Conservation (phyloP, 75 land plant species). For the Azolla pinnata region DNA sequence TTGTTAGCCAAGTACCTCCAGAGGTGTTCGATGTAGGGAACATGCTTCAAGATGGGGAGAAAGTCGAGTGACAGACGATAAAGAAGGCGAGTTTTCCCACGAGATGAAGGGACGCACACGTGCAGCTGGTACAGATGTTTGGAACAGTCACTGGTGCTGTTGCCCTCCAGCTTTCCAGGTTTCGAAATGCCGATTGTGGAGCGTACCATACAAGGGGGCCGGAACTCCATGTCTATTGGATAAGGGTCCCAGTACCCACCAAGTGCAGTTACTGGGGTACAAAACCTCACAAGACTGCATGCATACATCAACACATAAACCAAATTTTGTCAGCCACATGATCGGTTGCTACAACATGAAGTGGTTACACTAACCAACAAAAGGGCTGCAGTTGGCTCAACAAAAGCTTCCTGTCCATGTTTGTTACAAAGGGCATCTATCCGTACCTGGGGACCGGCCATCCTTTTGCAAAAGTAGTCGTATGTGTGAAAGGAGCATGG, state of each 20-base stretch:
- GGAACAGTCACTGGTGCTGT: conserved; percentile 45
- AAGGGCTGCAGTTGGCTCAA: too few relatives aligned
- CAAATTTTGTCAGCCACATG: background rate
- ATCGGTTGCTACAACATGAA: background rate
- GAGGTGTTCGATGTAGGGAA: conserved; percentile 67
- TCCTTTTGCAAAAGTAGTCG: conserved; percentile 96
- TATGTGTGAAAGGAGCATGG: conserved; percentile 97
- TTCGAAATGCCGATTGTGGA: conserved; percentile 96
- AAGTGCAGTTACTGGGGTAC: conserved; percentile 71
- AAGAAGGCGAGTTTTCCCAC: conserved; percentile 66
- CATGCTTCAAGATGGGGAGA: conserved; percentile 64
- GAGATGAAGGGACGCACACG: conserved; percentile 87
- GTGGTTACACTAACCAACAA: background rate
- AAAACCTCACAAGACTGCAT: conserved; percentile 86
- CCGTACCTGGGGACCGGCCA: conserved; percentile 87
- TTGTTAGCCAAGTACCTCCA: conserved; percentile 85
- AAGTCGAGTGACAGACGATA: conserved; percentile 96
- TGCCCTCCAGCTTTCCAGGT: conserved; percentile 79
- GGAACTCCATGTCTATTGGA: conserved; percentile 95
- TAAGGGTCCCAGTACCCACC: conserved; percentile 99
- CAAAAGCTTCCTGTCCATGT: too few relatives aligned
- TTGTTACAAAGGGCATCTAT: too few relatives aligned
- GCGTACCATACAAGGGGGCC: conserved; percentile 90
- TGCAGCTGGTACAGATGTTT: conserved; percentile 93
- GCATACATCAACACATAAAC: background rate